Base-by-base conservation (phyloP, 2,329 filamentous ascomycete genomes). In the Neurospora sp. region DNA sequence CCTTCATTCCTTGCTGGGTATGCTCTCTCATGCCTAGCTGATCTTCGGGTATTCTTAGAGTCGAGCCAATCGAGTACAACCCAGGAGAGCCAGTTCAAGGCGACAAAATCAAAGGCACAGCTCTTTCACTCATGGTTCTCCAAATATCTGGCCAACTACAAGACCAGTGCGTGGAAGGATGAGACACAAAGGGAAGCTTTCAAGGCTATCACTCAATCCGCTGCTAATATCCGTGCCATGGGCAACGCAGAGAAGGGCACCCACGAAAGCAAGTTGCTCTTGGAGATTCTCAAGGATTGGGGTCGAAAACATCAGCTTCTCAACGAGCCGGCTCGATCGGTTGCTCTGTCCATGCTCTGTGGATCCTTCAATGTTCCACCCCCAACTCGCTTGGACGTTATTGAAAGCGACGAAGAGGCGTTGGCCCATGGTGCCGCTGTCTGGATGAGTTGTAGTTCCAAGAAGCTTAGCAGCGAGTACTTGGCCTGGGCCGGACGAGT, bases 401-500 rank as follows among this genome's bases (percentile, higher is more conserved):
- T 96, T 36, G 87, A 87, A 38, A 84, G 84, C 0, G 93, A 97
- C 76, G 77, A 84, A 17, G 84, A 88, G 62, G 90, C 93, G 11
- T 78, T 87, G 13, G 78, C 81, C 1, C 88, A 90, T 76, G 87
- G 89, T 2, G 82, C 89, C 13, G 86, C 89, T 19, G 84, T 97
- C 0, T 96, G 91, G 90, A 89, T 90, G 77, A 93, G 91, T 58
- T 91, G 93, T 74, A 84, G 87, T 70, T 84, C 86, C n/a, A 82
- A 85, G 43, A 81, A 86, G 1, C 83, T 90, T 17, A 91, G 89
- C 70, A 82, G 86, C 36, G 86, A 88, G 17, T 97, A 96, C 77
- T 82, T 93, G 0, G 82, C 92, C 0, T 99, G 96, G 96, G 91
- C 92, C 66, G 94, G 92, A 3, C 87, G 90, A 72, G 91, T 94